phyloP scores from a whole-genome alignment of 202 grass and related monocot species.

The Hordeum pubiflorum region DNA sequence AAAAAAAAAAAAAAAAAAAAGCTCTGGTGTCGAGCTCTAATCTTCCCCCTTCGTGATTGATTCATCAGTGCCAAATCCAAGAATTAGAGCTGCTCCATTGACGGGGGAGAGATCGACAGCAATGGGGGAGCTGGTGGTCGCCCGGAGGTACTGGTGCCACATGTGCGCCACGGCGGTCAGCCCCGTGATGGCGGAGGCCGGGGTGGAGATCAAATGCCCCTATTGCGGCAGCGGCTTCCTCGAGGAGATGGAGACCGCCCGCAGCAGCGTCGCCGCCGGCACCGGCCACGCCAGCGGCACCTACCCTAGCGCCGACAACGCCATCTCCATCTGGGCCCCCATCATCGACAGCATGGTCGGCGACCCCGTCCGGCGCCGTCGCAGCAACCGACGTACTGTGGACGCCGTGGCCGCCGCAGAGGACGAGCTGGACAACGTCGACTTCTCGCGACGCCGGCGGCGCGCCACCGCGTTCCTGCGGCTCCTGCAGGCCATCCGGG shows the following conservation, averaged over 20 bases:
- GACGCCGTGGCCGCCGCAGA: neutral
- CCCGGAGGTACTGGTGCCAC: constrained; percentile 71
- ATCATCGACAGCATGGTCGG: constrained; percentile 32
- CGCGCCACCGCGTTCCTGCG: constrained; percentile 43
- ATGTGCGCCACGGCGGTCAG: constrained; percentile 50
- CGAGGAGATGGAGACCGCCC: constrained; percentile 62
- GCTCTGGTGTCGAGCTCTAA: neutral
- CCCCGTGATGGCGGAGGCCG: constrained; percentile 30
- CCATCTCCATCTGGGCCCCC: constrained; percentile 56
- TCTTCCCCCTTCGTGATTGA: neutral
- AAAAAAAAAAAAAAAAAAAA: too few relatives aligned
- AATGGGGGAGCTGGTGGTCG: constrained; percentile 42
- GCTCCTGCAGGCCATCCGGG: constrained; percentile 38
- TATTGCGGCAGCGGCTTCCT: constrained; percentile 65
- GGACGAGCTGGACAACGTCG: constrained; percentile 10
- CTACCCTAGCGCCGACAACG: constrained; percentile 10
- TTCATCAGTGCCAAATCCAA: constrained; percentile 11
- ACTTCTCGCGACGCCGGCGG: constrained; percentile 32
- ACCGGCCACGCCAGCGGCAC: neutral
- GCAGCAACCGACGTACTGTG: constrained; percentile 8
- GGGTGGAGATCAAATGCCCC: constrained; percentile 80
- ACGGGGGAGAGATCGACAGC: neutral
- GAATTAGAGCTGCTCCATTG: constrained; percentile 25
- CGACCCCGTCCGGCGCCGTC: constrained; percentile 28
- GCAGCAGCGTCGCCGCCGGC: neutral